Percentiles rank a stretch among this genome's conserved stretches.
Evolutionary conservation across 306 rosid genomes (phyloP).

Genomic region (Sophora flavescens): DNA sequence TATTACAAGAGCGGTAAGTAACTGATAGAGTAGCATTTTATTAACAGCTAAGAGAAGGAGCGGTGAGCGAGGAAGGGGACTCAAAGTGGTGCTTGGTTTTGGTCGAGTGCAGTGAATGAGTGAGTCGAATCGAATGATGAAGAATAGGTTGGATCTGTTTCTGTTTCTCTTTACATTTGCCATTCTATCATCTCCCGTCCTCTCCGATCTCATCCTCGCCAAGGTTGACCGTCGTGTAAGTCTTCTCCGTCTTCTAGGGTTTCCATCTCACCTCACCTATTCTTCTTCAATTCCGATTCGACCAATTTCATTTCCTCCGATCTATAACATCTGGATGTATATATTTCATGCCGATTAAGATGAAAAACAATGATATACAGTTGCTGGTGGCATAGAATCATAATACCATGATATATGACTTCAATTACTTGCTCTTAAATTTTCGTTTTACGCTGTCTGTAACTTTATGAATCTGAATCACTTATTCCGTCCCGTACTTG

Average conservation of each 20-base stretch:
- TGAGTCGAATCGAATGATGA: slow-evolving; percentile 2
- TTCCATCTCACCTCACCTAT: slow-evolving; percentile 7
- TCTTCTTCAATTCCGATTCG: too few relatives aligned
- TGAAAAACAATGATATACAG: neutral
- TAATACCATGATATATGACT: too few relatives aligned
- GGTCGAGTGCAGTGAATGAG: too few relatives aligned
- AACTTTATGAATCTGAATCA: neutral
- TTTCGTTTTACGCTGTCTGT: too few relatives aligned
- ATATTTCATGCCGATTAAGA: neutral
- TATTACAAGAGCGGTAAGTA: too few relatives aligned
- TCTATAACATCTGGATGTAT: slow-evolving; percentile 27
- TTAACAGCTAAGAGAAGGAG: too few relatives aligned
- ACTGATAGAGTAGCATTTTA: too few relatives aligned
- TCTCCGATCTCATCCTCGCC: slow-evolving; percentile 89
- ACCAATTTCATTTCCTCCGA: slow-evolving; percentile 38
- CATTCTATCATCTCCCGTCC: slow-evolving; percentile 60
- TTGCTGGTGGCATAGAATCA: too few relatives aligned
- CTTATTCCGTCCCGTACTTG: neutral
- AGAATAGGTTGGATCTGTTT: slow-evolving; percentile 52
- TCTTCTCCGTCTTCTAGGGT: slow-evolving; percentile 48
- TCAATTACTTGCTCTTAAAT: neutral
- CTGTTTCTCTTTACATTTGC: slow-evolving; percentile 55
- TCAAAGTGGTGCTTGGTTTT: too few relatives aligned
- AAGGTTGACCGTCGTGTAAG: slow-evolving; percentile 97
- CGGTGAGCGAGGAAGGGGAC: too few relatives aligned